Evolutionary conservation across 495 filamentous ascomycete species (phyloP), one percentile per base, ranked within the genome.

Genomic region (Hyaloscypha finlandica): DNA sequence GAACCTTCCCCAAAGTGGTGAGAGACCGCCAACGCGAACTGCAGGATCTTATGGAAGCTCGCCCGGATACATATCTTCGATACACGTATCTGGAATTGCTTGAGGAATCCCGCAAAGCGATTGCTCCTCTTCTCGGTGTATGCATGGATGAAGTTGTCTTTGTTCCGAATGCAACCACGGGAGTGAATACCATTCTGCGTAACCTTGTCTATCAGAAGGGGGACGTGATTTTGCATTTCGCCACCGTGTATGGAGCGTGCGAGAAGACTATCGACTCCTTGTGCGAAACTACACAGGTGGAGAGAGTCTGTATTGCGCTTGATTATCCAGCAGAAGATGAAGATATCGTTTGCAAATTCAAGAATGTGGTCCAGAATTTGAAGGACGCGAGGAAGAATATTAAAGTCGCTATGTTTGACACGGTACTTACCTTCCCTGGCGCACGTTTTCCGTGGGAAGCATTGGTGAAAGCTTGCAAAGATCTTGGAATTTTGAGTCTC

Each of bases 151-250:
- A 89, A 42, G 78, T 88, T 54, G 92, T 96, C 4, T 87, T 94
- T 60, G 88, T 96, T 11, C 83, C 85, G 52, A 97, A 97, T 75
- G 90, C 92, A 48, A 93, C 92, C 0, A 89, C 87, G 0, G 93
- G 89, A 55, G 79, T 96, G 59, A 91, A 92, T 77, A 93, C 89
- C 12, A 86, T 97, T 3, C 82, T 97, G 19, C 87, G 88, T 61
- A 92, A 90, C 73, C 75, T 97, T 14, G 70, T 74, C 6, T 92
- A 72, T 71, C 60, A 70, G 20, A 20, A 57, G 71, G 72, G 81
- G 54, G 89, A 91, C 65, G 83, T 84, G 25, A 84, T 92, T 57
- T 64, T 92, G 33, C 80, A 84, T 68, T 93, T 97, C 22, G 81
- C 82, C 48, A 92, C 89, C 53, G 83, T 94, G 56, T 97, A 97